phyloP scores from a whole-genome alignment of 345 rosid species.

The Acer yangbiense region DNA sequence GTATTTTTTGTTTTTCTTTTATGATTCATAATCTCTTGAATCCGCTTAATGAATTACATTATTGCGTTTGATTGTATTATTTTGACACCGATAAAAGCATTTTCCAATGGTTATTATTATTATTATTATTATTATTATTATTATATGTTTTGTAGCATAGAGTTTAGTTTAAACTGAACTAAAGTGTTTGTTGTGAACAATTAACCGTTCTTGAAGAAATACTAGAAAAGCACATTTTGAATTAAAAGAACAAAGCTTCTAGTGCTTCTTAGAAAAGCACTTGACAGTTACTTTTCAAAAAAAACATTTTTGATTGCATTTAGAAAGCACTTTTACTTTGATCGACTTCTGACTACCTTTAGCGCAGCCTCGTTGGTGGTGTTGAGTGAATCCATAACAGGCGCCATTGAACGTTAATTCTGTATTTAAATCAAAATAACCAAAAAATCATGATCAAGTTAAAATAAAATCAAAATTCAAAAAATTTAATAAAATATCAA shows the following conservation, averaged over 20 bases:
- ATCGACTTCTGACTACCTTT: slow-evolving; percentile 24
- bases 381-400: slow-evolving; percentile 38
- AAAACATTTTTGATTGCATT: background rate
- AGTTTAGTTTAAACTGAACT: too few relatives aligned
- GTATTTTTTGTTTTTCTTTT: too few relatives aligned
- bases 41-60: too few relatives aligned
- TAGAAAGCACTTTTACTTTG: too few relatives aligned
- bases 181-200: background rate
- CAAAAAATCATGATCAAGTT: background rate
- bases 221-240: background rate
- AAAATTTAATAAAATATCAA: too few relatives aligned
- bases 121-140: too few relatives aligned
- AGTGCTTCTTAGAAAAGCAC: background rate
- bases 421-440: slow-evolving; percentile 10
- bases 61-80: too few relatives aligned
- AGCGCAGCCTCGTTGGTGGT: slow-evolving; percentile 30
- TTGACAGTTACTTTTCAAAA: background rate
- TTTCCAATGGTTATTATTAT: too few relatives aligned
- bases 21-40: too few relatives aligned
- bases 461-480: background rate
- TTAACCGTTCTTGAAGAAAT: background rate
- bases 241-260: background rate
- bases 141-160: too few relatives aligned
- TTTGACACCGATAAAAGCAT: background rate
- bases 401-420: slow-evolving; percentile 44